Percentiles rank a stretch among this genome's conserved stretches.
These are phyloP conservation scores for Aphanomyces cochlioides DNA, from an alignment of 352 stramenopile species.

Conservation along the genomic window DNA sequence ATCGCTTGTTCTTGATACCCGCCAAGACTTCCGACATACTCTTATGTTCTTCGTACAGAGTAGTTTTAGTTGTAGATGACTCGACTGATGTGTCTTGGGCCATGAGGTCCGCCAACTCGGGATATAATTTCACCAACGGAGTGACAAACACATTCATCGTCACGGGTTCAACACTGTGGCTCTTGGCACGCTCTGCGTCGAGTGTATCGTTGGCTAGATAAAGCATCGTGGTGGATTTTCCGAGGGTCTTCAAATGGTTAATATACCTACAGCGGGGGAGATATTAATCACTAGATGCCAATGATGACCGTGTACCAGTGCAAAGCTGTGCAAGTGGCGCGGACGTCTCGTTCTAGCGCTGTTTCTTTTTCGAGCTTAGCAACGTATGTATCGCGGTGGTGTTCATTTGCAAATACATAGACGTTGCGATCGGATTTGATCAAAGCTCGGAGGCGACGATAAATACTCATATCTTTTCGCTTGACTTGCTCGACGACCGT, in stretches of 20 bases:
- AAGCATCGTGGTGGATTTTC: not conserved
- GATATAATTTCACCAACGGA: conserved; percentile 42
- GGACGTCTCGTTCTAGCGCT: conserved; percentile 9
- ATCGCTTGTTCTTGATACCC: conserved; percentile 83
- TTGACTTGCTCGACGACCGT: conserved; percentile 89
- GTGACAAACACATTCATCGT: conserved; percentile 64
- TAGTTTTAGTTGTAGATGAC: conserved; percentile 37
- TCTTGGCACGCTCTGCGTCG: conserved; percentile 37
- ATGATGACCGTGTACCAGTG: conserved; percentile 17
- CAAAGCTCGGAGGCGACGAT: conserved; percentile 84
- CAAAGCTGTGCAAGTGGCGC: conserved; percentile 15
- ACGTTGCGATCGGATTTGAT: conserved; percentile 85
- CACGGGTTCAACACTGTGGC: conserved; percentile 48
- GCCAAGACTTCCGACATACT: conserved; percentile 69
- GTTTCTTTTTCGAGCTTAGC: conserved; percentile 60
- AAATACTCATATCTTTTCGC: conserved; percentile 83
- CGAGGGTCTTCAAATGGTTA: conserved; percentile 8
- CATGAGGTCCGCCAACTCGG: conserved; percentile 60
- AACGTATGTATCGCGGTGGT: conserved; percentile 79
- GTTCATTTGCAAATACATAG: conserved; percentile 92
- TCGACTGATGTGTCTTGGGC: conserved; percentile 39
- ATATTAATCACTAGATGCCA: not conserved
- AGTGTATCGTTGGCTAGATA: conserved; percentile 21
- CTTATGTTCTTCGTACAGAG: conserved; percentile 76
- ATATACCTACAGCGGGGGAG: conserved; percentile 13